phyloP scores from a whole-genome alignment of 1,284 basidiomycete species.

The Filobasidium uniguttulatum region DNA sequence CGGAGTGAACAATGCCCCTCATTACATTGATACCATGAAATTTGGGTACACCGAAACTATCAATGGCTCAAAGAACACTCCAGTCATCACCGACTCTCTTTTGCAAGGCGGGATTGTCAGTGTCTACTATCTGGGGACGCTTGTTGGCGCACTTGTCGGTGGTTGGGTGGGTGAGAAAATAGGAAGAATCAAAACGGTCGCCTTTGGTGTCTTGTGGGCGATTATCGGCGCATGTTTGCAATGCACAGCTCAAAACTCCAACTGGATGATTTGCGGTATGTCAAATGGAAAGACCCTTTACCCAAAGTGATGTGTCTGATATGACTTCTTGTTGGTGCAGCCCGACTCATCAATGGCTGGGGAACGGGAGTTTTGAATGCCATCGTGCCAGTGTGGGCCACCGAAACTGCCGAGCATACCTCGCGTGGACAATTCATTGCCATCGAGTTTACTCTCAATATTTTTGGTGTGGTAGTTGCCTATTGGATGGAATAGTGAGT shows the following conservation, averaged over 20 bases:
- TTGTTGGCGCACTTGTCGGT: slow-evolving; percentile 23
- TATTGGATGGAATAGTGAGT: slow-evolving; percentile 17
- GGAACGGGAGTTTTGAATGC: slow-evolving; percentile 27
- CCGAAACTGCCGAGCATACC: slow-evolving; percentile 23
- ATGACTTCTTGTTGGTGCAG: slow-evolving; percentile 17
- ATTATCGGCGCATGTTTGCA: slow-evolving; percentile 24
- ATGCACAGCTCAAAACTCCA: slow-evolving; percentile 17
- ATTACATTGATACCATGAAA: slow-evolving; percentile 20
- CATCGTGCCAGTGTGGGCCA: slow-evolving; percentile 24
- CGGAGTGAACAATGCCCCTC: slow-evolving; percentile 20
- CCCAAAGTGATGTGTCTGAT: slow-evolving; percentile 1
- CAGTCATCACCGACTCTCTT: slow-evolving; percentile 1
- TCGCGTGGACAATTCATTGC: slow-evolving; percentile 22
- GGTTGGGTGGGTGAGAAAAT: slow-evolving; percentile 22
- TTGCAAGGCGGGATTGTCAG: slow-evolving; percentile 7
- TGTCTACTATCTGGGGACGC: slow-evolving; percentile 23
- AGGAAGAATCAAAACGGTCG: slow-evolving; percentile 19
- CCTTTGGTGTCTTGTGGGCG: slow-evolving; percentile 14
- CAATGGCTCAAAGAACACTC: slow-evolving; percentile 9
- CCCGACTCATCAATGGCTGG: slow-evolving; percentile 23
- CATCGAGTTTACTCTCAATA: slow-evolving; percentile 20
- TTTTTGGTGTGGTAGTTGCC: slow-evolving; percentile 19
- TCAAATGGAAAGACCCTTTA: background rate
- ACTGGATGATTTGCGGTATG: slow-evolving; percentile 15
- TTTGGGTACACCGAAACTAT: slow-evolving; percentile 19